These are phyloP conservation scores for Lentinus tigrinus DNA, from an alignment of 768 basidiomycete genomes.

Conservation along the genomic window DNA sequence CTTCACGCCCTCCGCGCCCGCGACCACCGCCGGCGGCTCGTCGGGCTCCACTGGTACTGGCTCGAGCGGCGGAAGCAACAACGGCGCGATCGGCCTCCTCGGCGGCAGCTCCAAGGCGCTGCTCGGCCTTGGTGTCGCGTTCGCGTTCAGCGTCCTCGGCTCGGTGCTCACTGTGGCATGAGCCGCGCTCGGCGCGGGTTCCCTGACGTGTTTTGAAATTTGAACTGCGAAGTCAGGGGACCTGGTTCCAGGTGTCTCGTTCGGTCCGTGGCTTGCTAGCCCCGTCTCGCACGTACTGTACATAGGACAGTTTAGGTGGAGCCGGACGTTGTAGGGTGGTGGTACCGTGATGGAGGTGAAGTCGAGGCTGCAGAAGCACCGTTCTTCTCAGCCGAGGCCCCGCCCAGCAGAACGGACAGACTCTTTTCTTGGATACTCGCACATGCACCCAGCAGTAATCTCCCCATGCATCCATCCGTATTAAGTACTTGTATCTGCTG, in stretches of 20 bases:
- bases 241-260: too few relatives aligned
- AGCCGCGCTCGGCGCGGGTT: conserved; percentile 3
- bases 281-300: too few relatives aligned
- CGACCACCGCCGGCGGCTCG: conserved; percentile 19
- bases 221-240: too few relatives aligned
- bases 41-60: conserved; percentile 7
- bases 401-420: neutral
- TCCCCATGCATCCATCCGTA: neutral
- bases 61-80: conserved; percentile 4
- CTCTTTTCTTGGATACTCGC: neutral
- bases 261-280: too few relatives aligned
- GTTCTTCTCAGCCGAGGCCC: too few relatives aligned
- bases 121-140: conserved; percentile 19
- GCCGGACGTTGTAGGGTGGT: too few relatives aligned
- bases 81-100: conserved; percentile 15
- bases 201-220: neutral
- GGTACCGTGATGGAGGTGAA: too few relatives aligned
- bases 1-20: conserved; percentile 55
- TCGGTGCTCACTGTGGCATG: conserved; percentile 23
- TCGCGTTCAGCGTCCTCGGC: conserved; percentile 21
- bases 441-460: neutral
- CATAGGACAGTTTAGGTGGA: too few relatives aligned
- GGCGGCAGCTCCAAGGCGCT: conserved; percentile 8
- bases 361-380: too few relatives aligned
- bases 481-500: neutral